Evolutionary conservation across 2,329 filamentous ascomycete genomes (phyloP), one percentile per base, ranked within the genome.

Genomic region (Xylariaceae sp.): DNA sequence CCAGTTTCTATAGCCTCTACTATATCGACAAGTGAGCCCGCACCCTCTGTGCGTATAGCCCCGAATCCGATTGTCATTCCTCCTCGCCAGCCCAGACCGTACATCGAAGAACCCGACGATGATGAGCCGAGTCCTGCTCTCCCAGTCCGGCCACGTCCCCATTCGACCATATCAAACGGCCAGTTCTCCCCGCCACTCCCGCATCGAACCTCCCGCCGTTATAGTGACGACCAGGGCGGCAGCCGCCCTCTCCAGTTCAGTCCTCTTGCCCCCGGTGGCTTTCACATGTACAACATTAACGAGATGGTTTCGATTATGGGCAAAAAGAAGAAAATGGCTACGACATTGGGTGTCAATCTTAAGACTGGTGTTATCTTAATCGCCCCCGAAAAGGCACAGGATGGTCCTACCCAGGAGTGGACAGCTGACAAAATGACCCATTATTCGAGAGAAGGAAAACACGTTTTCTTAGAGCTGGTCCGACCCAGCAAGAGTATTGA

Each of bases 261-360:
- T 44, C 72, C 73, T n/a, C 73, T 78, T 35, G 87, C 88, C 1
- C 89, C 90, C 4, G 89, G 90, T 15, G 90, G 90, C 1, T 97
- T 92, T 71, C 92, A 95, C 71, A 81, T 97, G 74, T 97, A 97
- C 76, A 97, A 96, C 69, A 92, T 97, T 69, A 96, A 92, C 72
- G 93, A 97, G 75, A 96, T 96, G 89, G 85, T 96, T 3, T 93
- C 92, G n/a, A 86, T 94, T 50, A 92, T 96, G 85, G 93, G 93
- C 58, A 96, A 96, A 78, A 88, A 90, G 70, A 96, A 96, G 80
- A 97, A 97, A 77, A 94, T 97, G 90, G 92, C 93, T 1, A 96
- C 92, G n/a, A 96, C 90, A 0, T 75, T 97, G 44, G 93, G 93
- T n/a, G 88, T 97, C 70, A 97, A 97, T 71, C 80, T 94, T 58